phyloP scores from a whole-genome alignment of 2,329 filamentous ascomycete genomes.

The Rosellinia necatrix region DNA sequence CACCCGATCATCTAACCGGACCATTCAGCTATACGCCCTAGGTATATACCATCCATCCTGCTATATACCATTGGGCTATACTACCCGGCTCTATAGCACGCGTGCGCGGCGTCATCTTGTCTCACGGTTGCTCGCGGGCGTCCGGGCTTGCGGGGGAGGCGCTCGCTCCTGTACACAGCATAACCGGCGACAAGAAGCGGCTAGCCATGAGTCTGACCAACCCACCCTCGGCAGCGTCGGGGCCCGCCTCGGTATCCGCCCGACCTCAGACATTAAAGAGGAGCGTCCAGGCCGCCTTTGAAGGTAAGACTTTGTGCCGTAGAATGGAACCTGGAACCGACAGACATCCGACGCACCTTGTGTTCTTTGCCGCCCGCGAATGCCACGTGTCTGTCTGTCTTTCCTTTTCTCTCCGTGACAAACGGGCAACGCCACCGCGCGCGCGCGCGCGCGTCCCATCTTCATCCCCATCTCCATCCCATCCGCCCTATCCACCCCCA shows the following conservation, averaged over 20 bases:
- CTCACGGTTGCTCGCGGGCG: constrained; percentile 2
- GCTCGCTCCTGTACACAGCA: constrained; percentile 10
- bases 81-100: too few species aligned
- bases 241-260: constrained; percentile 51
- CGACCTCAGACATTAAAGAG: constrained; percentile 58
- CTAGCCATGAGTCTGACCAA: constrained; percentile 59
- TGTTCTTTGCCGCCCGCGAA: constrained; percentile 26
- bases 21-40: too few species aligned
- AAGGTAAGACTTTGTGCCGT: constrained; percentile 52
- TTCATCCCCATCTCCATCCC: too few species aligned
- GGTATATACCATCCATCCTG: too few species aligned
- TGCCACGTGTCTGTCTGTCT: too few species aligned
- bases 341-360: not conserved
- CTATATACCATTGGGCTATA: too few species aligned
- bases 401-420: too few species aligned
- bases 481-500: too few species aligned
- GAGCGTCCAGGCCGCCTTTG: constrained; percentile 64
- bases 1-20: too few species aligned
- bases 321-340: not conserved
- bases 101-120: too few species aligned
- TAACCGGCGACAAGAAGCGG: not conserved
- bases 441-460: too few species aligned
- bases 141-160: constrained; percentile 9
- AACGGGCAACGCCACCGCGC: too few species aligned
- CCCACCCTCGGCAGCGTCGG: constrained; percentile 55